These are phyloP conservation scores for Oryza rufipogon DNA, from an alignment of 176 grass and related monocot genomes.

Conservation along the genomic window DNA sequence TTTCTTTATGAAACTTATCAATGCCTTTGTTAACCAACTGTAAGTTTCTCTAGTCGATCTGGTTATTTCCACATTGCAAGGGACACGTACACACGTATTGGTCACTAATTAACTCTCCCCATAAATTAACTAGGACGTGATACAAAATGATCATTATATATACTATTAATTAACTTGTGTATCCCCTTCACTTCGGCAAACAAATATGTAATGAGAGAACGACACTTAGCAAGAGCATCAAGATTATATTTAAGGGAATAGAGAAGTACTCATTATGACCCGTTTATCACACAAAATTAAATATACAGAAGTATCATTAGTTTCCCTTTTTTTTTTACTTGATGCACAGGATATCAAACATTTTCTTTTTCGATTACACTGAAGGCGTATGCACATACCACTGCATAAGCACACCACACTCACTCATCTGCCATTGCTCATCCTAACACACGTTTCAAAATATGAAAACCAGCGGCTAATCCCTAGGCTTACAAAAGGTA, in stretches of 20 bases:
- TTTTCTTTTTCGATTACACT: no score
- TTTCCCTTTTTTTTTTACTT: no score
- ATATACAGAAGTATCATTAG: background rate
- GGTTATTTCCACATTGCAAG: background rate
- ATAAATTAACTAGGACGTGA: background rate
- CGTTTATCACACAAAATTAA: background rate
- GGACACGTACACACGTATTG: background rate
- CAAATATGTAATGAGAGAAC: background rate
- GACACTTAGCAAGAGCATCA: background rate
- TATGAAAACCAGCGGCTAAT: no score
- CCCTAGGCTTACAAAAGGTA: no score
- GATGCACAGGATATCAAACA: background rate
- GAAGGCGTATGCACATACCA: no score
- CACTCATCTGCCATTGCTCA: no score
- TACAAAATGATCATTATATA: background rate
- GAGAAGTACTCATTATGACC: background rate
- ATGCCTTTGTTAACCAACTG: background rate
- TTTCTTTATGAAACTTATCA: background rate
- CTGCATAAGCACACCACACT: no score
- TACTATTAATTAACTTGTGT: background rate
- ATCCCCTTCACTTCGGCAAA: background rate
- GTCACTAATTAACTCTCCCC: background rate
- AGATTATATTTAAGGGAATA: background rate
- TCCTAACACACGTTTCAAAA: no score
- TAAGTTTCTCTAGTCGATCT: background rate